These are phyloP conservation scores for Cocos nucifera DNA, from an alignment of 176 grass and related monocot species.

Conservation along the genomic window DNA sequence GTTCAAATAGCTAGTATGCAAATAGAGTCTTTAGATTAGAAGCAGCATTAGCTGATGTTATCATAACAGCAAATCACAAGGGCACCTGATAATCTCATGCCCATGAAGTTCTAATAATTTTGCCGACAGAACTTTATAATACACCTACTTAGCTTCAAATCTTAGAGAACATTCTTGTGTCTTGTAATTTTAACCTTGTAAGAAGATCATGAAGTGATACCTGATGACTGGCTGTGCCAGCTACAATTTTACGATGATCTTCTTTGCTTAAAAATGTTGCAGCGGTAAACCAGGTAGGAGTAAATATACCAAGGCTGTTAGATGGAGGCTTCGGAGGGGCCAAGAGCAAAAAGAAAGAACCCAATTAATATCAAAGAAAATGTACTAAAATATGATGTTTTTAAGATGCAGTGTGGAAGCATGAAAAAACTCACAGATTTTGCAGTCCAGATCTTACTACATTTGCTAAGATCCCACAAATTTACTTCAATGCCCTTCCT, in stretches of 20 bases:
- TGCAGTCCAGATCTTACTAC: constrained; percentile 70
- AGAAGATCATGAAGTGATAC: constrained; percentile 19
- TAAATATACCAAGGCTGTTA: constrained; percentile 78
- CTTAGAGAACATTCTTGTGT: too few relatives aligned
- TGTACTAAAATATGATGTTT: background rate
- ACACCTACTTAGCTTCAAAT: too few relatives aligned
- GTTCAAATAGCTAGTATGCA: too few relatives aligned
- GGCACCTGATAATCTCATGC: too few relatives aligned
- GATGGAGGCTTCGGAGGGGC: constrained; percentile 41
- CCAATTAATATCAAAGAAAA: constrained; percentile 16
- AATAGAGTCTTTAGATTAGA: too few relatives aligned
- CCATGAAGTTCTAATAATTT: too few relatives aligned
- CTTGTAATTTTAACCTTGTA: too few relatives aligned
- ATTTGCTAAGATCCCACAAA: constrained; percentile 74
- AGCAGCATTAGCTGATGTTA: too few relatives aligned
- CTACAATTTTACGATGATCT: constrained; percentile 94
- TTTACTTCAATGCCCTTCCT: constrained; percentile 83
- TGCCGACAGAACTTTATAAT: too few relatives aligned
- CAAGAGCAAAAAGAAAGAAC: constrained; percentile 15
- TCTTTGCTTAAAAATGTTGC: constrained; percentile 81
- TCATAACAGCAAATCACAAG: too few relatives aligned
- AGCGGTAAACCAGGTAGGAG: constrained; percentile 72
- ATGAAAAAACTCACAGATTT: constrained; percentile 61
- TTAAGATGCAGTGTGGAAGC: constrained; percentile 1
- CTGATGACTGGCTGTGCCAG: constrained; percentile 79